Evolutionary conservation across 139 green algal genomes (phyloP).

Genomic region (Tetraselmis chui): DNA sequence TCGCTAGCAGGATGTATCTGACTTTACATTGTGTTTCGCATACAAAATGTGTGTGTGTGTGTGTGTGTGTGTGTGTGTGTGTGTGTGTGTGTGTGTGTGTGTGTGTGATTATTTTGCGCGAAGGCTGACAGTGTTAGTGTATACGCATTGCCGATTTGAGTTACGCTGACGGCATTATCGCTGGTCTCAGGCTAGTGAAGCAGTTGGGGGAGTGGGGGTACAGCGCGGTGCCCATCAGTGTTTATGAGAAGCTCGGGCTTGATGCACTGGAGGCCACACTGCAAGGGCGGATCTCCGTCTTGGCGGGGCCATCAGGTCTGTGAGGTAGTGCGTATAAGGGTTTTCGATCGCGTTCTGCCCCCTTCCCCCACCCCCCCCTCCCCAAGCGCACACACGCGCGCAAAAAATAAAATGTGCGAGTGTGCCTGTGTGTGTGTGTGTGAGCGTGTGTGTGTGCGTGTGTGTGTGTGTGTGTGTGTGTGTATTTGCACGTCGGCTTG

Average conservation of each 20-base stretch:
- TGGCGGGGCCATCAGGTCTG: conserved; percentile 85
- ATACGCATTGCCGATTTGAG: not conserved
- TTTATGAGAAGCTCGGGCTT: conserved; percentile 53
- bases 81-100: not conserved
- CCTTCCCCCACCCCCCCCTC: no score
- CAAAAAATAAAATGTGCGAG: no score
- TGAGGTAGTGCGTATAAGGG: no score
- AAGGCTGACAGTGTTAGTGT: conserved; percentile 3
- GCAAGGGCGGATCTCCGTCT: conserved; percentile 48
- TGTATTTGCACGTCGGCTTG: no score
- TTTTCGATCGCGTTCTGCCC: no score
- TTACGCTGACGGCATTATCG: not conserved
- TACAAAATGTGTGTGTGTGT: not conserved
- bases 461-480: no score
- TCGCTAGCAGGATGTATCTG: no score
- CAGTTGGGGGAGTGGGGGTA: conserved; percentile 79
- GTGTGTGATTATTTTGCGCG: not conserved
- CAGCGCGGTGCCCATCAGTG: conserved; percentile 55
- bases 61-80: conserved; percentile 7
- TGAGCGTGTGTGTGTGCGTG: no score
- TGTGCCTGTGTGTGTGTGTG: no score
- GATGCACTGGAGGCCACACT: conserved; percentile 42
- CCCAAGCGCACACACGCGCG: no score
- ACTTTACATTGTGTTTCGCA: conserved; percentile 2
- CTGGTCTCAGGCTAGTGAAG: not conserved